Base-by-base conservation (phyloP, 2,329 filamentous ascomycete species). In the Phialophora expanda region DNA sequence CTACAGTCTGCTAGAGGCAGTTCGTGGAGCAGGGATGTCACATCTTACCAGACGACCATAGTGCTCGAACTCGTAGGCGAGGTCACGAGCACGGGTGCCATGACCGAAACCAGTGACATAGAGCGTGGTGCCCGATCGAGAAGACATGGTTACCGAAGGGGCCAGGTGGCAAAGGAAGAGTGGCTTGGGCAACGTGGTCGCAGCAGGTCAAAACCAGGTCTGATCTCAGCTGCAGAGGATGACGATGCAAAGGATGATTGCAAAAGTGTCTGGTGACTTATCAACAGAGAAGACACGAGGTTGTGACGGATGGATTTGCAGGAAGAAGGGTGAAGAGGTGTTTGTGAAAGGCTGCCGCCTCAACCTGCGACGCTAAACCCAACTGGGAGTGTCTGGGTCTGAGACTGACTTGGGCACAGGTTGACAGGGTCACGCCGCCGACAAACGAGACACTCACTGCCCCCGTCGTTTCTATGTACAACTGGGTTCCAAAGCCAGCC, bases 61-160 rank as follows among this genome's bases (percentile, higher is more conserved):
- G 92, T 94, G 93, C 93, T 98, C 94, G 91, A 98, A 98, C 87
- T 98, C 94, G 91, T 96, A 97, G 85, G 94, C 93, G 81, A 98
- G 91, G 86, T 99, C 93, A 88, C 95, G 92, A 81, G 95, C 93
- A 85, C 95, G 92, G 81, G 94, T 97, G 81, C 94, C 93, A 83
- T 97, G 93, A 87, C 94, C 96, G 82, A 99, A 99, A 87, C 95
- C 95, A 78, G 93, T 97, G 81, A 98, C 94, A 85, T 98, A 98
- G 74, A 98, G 91, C 65, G 94, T 98, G 68, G 91, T 96, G 66
- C 81, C 81, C 80, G 91, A 89, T 78, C 93, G 92, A 88, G 93
- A 58, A 46, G 65, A 67, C 63, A 70, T 67, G 55, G 34, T 64
- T 32, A 32, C 48, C 24, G 38, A 59, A 60, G 65, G 50, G 61